Evolutionary conservation across 139 green algal genomes (phyloP).

Genomic region (Mesostigma viride): DNA sequence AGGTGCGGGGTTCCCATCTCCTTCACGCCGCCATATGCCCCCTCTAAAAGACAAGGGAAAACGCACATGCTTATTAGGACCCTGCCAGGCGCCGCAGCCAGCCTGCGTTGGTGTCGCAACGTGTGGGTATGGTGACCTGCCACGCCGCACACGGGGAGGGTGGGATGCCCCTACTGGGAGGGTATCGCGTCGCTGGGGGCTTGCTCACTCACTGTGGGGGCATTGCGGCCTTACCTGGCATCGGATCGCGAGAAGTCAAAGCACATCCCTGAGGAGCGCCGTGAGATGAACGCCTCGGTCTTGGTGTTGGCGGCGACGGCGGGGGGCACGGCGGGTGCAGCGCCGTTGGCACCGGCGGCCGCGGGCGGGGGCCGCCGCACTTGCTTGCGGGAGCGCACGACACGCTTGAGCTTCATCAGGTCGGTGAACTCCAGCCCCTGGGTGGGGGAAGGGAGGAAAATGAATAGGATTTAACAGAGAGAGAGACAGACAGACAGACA

Average conservation of each 20-base stretch:
- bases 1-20: too few relatives aligned
- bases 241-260: conserved; percentile 67
- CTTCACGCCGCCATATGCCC: too few relatives aligned
- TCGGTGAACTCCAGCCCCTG: conserved; percentile 62
- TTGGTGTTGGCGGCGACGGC: conserved; percentile 9
- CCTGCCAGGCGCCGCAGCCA: not conserved
- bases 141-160: not conserved
- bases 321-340: too few relatives aligned
- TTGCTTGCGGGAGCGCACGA: conserved; percentile 14
- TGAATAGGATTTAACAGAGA: too few relatives aligned
- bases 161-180: not conserved
- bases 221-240: conserved; percentile 20
- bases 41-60: too few relatives aligned
- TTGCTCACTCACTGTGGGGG: too few relatives aligned
- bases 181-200: too few relatives aligned
- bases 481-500: too few relatives aligned
- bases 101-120: not conserved
- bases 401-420: conserved; percentile 69
- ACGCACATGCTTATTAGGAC: not conserved
- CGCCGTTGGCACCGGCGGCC: conserved; percentile 11
- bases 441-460: too few relatives aligned
- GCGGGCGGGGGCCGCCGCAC: not conserved
- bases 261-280: conserved; percentile 57
- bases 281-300: conserved; percentile 61
- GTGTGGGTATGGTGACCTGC: not conserved